Evolutionary conservation across 306 rosid species (phyloP).

Genomic region (Dalbergia cultrata): DNA sequence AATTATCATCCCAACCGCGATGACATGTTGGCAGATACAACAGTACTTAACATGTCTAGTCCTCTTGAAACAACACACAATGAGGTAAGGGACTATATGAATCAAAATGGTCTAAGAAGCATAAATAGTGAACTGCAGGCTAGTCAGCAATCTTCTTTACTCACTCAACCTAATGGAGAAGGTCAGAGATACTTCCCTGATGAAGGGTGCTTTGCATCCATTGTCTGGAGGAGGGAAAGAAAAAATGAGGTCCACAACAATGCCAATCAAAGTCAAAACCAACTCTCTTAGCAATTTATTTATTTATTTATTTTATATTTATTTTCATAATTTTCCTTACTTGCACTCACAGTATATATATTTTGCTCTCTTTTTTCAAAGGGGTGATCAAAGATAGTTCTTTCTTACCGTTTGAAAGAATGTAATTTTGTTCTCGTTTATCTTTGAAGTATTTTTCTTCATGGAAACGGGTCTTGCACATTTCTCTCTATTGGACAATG

Average conservation of each 20-base stretch:
- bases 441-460: slow-evolving; percentile 7
- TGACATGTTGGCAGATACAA: slow-evolving; percentile 57
- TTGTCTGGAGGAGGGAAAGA: slow-evolving; percentile 58
- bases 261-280: slow-evolving; percentile 58
- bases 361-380: slow-evolving; percentile 43
- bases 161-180: slow-evolving; percentile 51
- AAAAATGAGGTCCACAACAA: slow-evolving; percentile 52
- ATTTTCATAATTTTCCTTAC: slow-evolving; percentile 19
- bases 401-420: slow-evolving; percentile 33
- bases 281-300: slow-evolving; percentile 36
- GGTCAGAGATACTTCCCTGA: slow-evolving; percentile 56
- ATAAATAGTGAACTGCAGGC: slow-evolving; percentile 49
- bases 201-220: slow-evolving; percentile 55
- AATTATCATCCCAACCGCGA: slow-evolving; percentile 78
- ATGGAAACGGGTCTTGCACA: slow-evolving; percentile 31
- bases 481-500: slow-evolving; percentile 39
- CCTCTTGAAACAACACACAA: slow-evolving; percentile 53
- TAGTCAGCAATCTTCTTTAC: slow-evolving; percentile 51
- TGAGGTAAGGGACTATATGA: slow-evolving; percentile 47
- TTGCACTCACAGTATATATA: slow-evolving; percentile 39
- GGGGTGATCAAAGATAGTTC: slow-evolving; percentile 41
- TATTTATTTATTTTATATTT: background rate
- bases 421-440: slow-evolving; percentile 43
- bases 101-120: slow-evolving; percentile 53
- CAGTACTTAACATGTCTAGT: slow-evolving; percentile 56